Evolutionary conservation across 2,329 filamentous ascomycete species (phyloP), one percentile per base, ranked within the genome.

Genomic region (Acephala macrosclerotiorum): DNA sequence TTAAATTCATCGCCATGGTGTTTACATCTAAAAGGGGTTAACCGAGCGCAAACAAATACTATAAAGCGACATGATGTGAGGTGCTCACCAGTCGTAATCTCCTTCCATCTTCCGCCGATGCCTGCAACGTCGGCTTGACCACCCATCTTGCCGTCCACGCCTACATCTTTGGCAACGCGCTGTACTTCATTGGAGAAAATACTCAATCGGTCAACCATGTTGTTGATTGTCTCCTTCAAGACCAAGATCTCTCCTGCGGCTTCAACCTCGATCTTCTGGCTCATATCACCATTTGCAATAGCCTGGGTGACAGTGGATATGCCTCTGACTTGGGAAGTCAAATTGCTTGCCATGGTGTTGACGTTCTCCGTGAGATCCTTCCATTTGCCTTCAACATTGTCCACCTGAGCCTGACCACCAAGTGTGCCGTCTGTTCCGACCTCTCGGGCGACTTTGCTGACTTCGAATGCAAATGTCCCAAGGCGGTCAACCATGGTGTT

Each of bases 401-500:
- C 94, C 67, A 98, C 93, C 77, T 95, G 89, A 64, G 95, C 95
- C 79, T 98, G 95, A 60, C 95, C 95, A 73, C 95, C 95, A 47
- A 98, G 87, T 58, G 94, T 95, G 71, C 95, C 95, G 79, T 98
- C 95, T 1, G 95, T 98, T 73, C 95, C 95, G 83, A 98, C 95
- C 80, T 98, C 95, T 77, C 93, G 91, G 58, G 95, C 95, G 70
- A 98, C 90, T 78, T 96, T 94, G 78, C 95, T 97, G 77, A 98
- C 95, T 79, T 98, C 94, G 72, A 96, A 96, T 64, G 95, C 95
- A 77, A 98, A 98, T 55, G 95, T 95, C 73, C 96, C 93, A 53
- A 98, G 85, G 74, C 97, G 94, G 79, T 98, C 95, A 77, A 98
- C 96, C 95, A 98, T 98, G 76, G 92, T 96, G 79, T 98, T 98